Conservation (phyloP, 2,329 filamentous ascomycete species). For the Diaporthe sp. region DNA sequence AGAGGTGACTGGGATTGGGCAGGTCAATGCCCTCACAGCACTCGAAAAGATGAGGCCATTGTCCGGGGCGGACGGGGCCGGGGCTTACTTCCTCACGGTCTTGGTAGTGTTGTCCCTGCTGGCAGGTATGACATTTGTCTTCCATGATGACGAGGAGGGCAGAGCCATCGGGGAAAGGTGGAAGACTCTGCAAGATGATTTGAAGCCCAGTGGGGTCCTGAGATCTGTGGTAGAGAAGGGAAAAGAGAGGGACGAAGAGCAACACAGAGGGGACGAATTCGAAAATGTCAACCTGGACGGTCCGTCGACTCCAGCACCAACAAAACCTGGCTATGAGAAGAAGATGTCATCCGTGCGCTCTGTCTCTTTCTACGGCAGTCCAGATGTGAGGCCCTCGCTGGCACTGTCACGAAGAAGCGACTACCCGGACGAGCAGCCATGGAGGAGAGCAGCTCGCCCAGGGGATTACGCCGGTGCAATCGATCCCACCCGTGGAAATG, state of each 20-base stretch:
- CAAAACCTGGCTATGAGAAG: not conserved
- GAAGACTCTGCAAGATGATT: conserved; percentile 18
- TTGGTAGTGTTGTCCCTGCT: conserved; percentile 33
- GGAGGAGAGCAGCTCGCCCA: conserved; percentile 34
- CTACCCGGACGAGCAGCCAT: conserved; percentile 36
- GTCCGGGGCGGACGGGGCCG: conserved; percentile 74
- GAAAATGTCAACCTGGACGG: conserved; percentile 27
- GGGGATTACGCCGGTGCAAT: conserved; percentile 38
- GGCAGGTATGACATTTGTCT: conserved; percentile 33
- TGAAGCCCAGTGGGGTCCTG: not conserved
- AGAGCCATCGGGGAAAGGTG: conserved; percentile 19
- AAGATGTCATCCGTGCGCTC: not conserved
- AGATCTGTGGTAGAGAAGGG: not conserved
- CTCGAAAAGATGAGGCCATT: conserved; percentile 52
- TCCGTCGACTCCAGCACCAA: conserved; percentile 8
- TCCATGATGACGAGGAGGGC: conserved; percentile 30
- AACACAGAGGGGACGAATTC: not conserved
- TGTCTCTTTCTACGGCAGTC: conserved; percentile 9
- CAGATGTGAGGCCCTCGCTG: not conserved
- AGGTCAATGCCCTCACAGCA: conserved; percentile 45
- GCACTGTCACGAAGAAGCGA: not conserved
- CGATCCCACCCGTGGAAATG: conserved; percentile 35
- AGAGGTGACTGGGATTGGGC: conserved; percentile 60
- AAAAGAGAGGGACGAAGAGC: not conserved
- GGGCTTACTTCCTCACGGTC: conserved; percentile 73